phyloP scores from a whole-genome alignment of 192 early-diverging fungal species.

The Coemansia sp. region DNA sequence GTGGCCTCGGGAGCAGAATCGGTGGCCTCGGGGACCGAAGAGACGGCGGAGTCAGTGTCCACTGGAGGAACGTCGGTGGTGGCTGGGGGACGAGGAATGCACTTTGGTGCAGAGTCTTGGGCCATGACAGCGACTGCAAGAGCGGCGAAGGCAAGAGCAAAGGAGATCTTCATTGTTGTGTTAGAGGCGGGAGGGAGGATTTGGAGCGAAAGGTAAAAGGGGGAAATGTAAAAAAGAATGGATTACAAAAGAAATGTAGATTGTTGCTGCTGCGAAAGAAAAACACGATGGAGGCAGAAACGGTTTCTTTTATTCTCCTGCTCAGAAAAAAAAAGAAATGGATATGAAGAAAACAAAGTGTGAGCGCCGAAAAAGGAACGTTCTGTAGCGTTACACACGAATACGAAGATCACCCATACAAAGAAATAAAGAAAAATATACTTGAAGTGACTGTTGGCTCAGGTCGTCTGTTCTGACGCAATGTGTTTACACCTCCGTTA shows the following conservation, averaged over 20 bases:
- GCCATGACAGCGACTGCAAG: slow-evolving; percentile 30
- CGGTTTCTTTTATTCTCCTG: neutral
- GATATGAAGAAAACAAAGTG: too few relatives aligned
- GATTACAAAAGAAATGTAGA: neutral
- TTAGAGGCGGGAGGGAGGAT: slow-evolving; percentile 1
- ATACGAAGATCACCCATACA: neutral
- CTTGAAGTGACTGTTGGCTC: neutral
- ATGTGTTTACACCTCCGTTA: too few relatives aligned
- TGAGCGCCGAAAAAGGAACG: too few relatives aligned
- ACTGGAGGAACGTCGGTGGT: slow-evolving; percentile 1
- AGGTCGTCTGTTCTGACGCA: too few relatives aligned
- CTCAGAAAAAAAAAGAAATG: too few relatives aligned
- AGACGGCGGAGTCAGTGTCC: slow-evolving; percentile 8
- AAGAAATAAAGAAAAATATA: neutral
- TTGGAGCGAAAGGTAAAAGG: neutral
- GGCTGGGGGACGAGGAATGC: slow-evolving; percentile 41
- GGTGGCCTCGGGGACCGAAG: neutral
- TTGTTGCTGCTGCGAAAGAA: neutral
- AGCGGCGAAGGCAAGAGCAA: slow-evolving; percentile 20
- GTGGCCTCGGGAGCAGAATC: slow-evolving; percentile 11
- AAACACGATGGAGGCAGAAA: neutral
- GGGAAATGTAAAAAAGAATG: neutral
- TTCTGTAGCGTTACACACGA: too few relatives aligned
- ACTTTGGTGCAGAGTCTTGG: slow-evolving; percentile 18
- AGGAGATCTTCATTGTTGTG: slow-evolving; percentile 28